Base-by-base conservation (phyloP, 2,329 filamentous ascomycete genomes). In the Sclerotinia sclerotiorum region DNA sequence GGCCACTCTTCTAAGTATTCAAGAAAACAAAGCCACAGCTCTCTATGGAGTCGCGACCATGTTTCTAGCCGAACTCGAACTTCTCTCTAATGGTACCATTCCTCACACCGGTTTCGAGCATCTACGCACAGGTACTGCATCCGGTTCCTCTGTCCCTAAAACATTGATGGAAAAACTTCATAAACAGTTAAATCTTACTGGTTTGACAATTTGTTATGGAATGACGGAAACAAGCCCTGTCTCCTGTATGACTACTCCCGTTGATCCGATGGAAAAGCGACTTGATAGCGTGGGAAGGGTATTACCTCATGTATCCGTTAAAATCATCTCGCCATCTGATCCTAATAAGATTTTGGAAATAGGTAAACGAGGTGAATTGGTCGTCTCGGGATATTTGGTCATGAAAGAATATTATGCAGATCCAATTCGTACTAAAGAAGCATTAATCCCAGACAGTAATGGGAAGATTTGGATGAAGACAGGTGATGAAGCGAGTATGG, bases 331-430 rank as follows among this genome's bases (percentile, higher is more conserved):
- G 75, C 87, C 90, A 0, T 71, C 71, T 75, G 86, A 97, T 74
- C 84, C 84, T 60, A 79, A 77, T 2, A 77, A 79, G 19, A 84
- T 90, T 11, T 75, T 97, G 0, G 85, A 87, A 0, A 77, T 92
- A 1, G 87, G 87, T 21, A 81, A 88, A 73, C 83, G 86, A 24
- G 95, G 95, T 27, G 95, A 98, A 79, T 82, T 98, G 3, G 93
- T 91, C 0, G 88, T 94, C 0, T 85, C 87, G 0, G 95, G 95
- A 0, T 98, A 98, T 76, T 83, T 93, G 4, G 86, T 97, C 46
- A 97, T 97, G 93, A 88, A 92, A 78, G 92, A 90, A 52, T 98
- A 99, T 80, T 98, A 88, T 87, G 86, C 81, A n/a, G 93, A 96
- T 76, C 82, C 85, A 15, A 84, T 78, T 32, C 84, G 83, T 71